These are phyloP conservation scores for Penicillium janthinellum DNA, from an alignment of 2,329 filamentous ascomycete species.

Conservation along the genomic window DNA sequence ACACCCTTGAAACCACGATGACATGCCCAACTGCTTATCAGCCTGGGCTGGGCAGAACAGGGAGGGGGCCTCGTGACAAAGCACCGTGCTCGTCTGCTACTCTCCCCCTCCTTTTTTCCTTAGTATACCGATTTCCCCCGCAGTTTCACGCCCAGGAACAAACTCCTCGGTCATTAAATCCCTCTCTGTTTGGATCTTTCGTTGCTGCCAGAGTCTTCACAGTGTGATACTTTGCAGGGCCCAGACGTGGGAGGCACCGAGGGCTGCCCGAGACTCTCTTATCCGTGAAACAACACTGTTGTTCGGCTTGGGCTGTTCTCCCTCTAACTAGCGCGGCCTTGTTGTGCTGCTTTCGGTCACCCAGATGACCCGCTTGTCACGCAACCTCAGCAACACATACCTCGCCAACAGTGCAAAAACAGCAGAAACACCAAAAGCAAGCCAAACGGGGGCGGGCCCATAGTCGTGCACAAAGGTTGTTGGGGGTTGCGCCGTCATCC, in stretches of 20 bases:
- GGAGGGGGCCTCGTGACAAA: constrained; percentile 23
- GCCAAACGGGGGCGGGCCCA: background rate
- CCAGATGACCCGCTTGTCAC: constrained; percentile 26
- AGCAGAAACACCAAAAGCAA: background rate
- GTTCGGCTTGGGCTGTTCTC: background rate
- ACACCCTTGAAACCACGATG: background rate
- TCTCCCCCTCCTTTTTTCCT: constrained; percentile 8
- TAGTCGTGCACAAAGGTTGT: background rate
- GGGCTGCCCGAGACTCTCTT: background rate
- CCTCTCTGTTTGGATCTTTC: background rate
- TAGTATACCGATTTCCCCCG: constrained; percentile 12
- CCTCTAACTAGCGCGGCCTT: constrained; percentile 7
- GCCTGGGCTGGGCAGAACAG: background rate
- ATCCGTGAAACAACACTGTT: background rate
- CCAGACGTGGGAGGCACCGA: background rate
- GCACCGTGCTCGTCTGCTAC: constrained; percentile 1
- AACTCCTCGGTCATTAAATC: background rate
- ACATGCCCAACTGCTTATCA: background rate
- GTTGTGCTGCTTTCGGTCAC: constrained; percentile 22
- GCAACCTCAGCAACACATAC: constrained; percentile 16
- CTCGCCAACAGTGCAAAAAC: background rate
- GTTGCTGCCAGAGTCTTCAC: background rate
- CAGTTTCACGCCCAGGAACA: background rate
- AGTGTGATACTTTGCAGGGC: background rate
- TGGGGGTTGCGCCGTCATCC: constrained; percentile 8